Base-by-base conservation (phyloP, 2,329 filamentous ascomycete species). In the Eutypa lata region DNA sequence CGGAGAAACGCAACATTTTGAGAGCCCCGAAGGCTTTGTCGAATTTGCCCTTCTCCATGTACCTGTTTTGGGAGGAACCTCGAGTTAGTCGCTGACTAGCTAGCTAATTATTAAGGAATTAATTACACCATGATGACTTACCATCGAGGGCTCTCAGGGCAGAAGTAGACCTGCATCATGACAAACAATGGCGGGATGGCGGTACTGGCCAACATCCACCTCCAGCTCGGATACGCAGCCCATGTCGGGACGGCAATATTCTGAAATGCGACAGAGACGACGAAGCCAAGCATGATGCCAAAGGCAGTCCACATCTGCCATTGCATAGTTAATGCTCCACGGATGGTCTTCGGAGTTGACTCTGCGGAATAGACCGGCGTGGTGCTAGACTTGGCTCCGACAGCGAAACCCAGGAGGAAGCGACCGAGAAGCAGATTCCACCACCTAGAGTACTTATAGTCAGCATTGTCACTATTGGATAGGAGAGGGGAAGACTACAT, bases 241-340 rank as follows among this genome's bases (percentile, higher is more conserved):
- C 71, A 70, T 3, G 70, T 61, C 2, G 68, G 70, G 54, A 81
- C 77, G 35, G 71, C 67, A 37, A 77, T 79, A 52, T 78, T 70
- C 63, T 81, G 83, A 61, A 87, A 83, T 6, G 78, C 80, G 28
- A 86, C 70, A 58, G 84, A 82, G 31, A 76, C 81, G 18, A 75
- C 77, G 62, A 78, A 86, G 13, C 83, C 82, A 7, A 79, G 53
- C 71, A 80, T 75, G 55, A 82, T 81, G 3, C 77, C 76, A 45
- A 80, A 79, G 0, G 73, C 73, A 0, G 72, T 75, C 72, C 73
- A 76, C 61, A 75, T 60, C 67, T 88, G 84, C 84, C 84, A 88
- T 59, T 81, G 80, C 86, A 90, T 90, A 38, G 88, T 84, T 6
- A 90, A 71, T 2, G 84, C 85, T 50, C 86, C 86, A 52, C 86